A percentile compares a stretch with the other conserved stretches of the same genome.
Conservation (phyloP, 805 yeast genomes). For the Wickerhamomyces chambardii region DNA sequence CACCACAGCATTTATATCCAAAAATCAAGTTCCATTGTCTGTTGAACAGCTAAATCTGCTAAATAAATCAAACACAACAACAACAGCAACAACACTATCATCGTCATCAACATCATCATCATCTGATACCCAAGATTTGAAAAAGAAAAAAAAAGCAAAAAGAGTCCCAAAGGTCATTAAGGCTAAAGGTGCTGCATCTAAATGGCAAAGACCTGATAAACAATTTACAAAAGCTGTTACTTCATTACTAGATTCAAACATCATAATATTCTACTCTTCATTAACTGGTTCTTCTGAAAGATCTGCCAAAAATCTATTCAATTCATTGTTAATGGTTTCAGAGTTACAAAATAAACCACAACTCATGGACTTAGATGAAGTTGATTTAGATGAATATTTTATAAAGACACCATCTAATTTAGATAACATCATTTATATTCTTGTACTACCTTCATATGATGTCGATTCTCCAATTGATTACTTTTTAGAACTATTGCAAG, state of each 20-base stretch:
- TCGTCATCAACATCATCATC: conserved; percentile 3
- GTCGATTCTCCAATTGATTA: conserved; percentile 90
- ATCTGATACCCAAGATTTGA: neutral
- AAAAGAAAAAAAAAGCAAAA: conserved; percentile 15
- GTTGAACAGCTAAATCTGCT: neutral
- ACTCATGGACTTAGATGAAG: conserved; percentile 68
- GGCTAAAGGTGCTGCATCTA: conserved; percentile 22
- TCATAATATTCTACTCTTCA: conserved; percentile 73
- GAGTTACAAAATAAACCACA: conserved; percentile 33
- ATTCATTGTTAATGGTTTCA: conserved; percentile 20
- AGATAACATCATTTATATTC: conserved; percentile 47
- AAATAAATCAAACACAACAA: conserved; percentile 1
- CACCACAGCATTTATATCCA: conserved; percentile 27
- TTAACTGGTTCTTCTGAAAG: conserved; percentile 77
- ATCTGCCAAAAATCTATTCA: conserved; percentile 46
- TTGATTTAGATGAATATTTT: conserved; percentile 79
- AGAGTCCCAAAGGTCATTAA: conserved; percentile 33
- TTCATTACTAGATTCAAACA: conserved; percentile 41
- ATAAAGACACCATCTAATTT: conserved; percentile 43
- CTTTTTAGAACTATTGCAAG: conserved; percentile 71
- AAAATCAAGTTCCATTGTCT: conserved; percentile 5
- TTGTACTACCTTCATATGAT: conserved; percentile 85
- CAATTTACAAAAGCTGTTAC: conserved; percentile 29
- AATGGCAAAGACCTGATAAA: conserved; percentile 6
- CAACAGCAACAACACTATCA: conserved; percentile 3